Base-by-base conservation (phyloP, 129 eudicot species). In the Helichrysum umbraculigerum region DNA sequence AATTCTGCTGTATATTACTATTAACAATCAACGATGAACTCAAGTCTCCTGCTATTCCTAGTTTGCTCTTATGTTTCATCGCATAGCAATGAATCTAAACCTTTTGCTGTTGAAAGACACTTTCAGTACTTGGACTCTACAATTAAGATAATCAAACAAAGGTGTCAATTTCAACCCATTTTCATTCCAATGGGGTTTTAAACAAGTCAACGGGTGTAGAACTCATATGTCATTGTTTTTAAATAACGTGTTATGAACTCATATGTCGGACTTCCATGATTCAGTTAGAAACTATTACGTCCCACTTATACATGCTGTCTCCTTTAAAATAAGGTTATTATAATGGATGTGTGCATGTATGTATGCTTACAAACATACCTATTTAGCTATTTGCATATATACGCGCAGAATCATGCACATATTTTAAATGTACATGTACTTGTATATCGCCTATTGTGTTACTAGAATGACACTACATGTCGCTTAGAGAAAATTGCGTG, bases 1-100 rank as follows among this genome's bases (percentile, higher is more conserved):
- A 67, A 74, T 80, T 73, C 32, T 80, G 63, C 3, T 80, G 68
- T 80, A 73, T 66, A 57, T 80, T 80, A 66, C 74, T 73, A 2
- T 64, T 68, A 52, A 66, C 74, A 66, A 2, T 64, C 56, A 52
- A 51, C n/a, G 20, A 44, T 66, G 66, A 47, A 33, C 7, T 17
- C 52, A 12, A 69, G 28, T 4, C 3, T 32, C 4, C 59, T 69
- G 28, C 51, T 44, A 60, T 1, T 70, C 21, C 50, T 30, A 22
- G 58, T n/a, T 19, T 75, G 44, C 4, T 21, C 59, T 14, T 20
- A 2, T 14, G 20, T 6, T 14, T 8, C 2, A 9, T 39, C 47
- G 8, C 47, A 9, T 39, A 9, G 3, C 3, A 39, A 39, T 39
- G 47, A 25, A 15, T 30, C 32, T 11, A 22, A 41, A 7, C 44